Conservation (phyloP, 352 stramenopile species). For the Globisporangium mamillatum region DNA sequence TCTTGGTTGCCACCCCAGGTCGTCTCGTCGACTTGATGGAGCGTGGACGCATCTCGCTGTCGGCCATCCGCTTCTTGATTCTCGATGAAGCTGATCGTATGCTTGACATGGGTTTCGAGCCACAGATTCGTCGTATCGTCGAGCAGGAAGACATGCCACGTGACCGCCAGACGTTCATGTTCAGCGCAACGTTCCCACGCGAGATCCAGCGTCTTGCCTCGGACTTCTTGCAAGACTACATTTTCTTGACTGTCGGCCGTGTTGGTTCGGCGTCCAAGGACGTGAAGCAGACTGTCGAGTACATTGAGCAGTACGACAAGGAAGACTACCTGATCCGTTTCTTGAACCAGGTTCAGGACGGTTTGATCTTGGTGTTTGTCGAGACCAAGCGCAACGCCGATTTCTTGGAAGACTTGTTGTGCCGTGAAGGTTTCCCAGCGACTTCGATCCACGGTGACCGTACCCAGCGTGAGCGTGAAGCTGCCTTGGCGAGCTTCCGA, state of each 20-base stretch:
- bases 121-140: constrained; percentile 98
- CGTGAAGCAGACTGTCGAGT: constrained; percentile 97
- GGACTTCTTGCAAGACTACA: constrained; percentile 98
- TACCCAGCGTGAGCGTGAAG: constrained; percentile 93
- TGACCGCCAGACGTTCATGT: constrained; percentile 99
- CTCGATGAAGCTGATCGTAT: constrained; percentile 99
- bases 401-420: constrained; percentile 95
- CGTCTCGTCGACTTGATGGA: constrained; percentile 97
- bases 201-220: constrained; percentile 95
- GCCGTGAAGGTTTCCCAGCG: constrained; percentile 86
- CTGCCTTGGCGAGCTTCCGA: constrained; percentile 91
- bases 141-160: constrained; percentile 96
- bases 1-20: constrained; percentile 97
- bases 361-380: constrained; percentile 97
- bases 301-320: constrained; percentile 97
- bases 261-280: constrained; percentile 97
- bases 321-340: constrained; percentile 95
- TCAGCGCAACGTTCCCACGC: constrained; percentile 98
- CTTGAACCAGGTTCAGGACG: constrained; percentile 90
- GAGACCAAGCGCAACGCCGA: constrained; percentile 98
- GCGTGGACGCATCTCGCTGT: constrained; percentile 89
- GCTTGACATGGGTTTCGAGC: constrained; percentile 99
- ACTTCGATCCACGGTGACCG: constrained; percentile 98
- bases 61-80: constrained; percentile 92
- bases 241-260: constrained; percentile 98